Evolutionary conservation across 2,329 filamentous ascomycete genomes (phyloP).

Genomic region (Didymella pomorum): DNA sequence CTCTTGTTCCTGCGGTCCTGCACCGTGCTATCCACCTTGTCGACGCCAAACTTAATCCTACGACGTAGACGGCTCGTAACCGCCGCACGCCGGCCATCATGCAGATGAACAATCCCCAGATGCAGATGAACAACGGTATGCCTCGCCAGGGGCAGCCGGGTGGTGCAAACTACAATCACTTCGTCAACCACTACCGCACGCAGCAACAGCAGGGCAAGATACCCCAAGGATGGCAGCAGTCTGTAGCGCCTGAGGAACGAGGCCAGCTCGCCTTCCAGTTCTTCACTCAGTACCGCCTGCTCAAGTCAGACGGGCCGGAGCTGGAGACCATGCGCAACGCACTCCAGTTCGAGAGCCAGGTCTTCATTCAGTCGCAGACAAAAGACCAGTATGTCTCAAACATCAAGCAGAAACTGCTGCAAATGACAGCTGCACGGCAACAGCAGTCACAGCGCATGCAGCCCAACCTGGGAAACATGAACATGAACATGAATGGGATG

Average conservation of each 20-base stretch:
- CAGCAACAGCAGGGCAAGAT: conserved; percentile 39
- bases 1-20: conserved; percentile 3
- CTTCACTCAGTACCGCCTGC: conserved; percentile 43
- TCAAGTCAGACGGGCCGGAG: conserved; percentile 44
- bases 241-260: conserved; percentile 42
- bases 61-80: conserved; percentile 25
- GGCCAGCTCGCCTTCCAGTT: conserved; percentile 43
- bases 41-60: not conserved
- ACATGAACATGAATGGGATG: conserved; percentile 43
- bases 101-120: conserved; percentile 48
- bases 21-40: conserved; percentile 4
- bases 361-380: conserved; percentile 34
- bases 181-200: conserved; percentile 40
- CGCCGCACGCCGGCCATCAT: conserved; percentile 15
- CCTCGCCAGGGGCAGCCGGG: conserved; percentile 24
- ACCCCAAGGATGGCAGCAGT: conserved; percentile 46
- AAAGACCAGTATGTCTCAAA: conserved; percentile 45
- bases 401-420: conserved; percentile 42
- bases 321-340: conserved; percentile 39
- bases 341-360: conserved; percentile 41
- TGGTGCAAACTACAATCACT: conserved; percentile 32
- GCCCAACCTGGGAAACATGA: conserved; percentile 32
- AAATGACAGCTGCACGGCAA: conserved; percentile 42
- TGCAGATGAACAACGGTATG: conserved; percentile 37
- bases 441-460: conserved; percentile 41